Conservation (phyloP, 1,139 yeast genomes). For the Wickerhamomyces sp. region DNA sequence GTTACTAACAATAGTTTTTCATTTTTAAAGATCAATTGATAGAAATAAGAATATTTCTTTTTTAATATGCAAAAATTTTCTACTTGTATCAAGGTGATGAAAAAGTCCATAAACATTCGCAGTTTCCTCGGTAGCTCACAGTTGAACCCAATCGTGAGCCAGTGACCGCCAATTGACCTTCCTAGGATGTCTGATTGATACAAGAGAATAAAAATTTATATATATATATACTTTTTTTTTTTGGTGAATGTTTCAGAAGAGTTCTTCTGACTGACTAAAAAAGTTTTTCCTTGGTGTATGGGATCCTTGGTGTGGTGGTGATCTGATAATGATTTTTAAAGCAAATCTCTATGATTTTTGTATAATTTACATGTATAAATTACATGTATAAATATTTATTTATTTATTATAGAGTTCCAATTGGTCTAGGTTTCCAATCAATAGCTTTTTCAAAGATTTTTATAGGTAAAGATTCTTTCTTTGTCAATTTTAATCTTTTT, state of each 20-base stretch:
- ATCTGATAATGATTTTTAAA: no score
- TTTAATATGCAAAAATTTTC: not conserved
- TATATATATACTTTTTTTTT: no score
- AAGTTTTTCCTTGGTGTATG: no score
- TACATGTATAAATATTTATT: no score
- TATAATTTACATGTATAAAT: no score
- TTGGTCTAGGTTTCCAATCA: slow-evolving; percentile 43
- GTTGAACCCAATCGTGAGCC: slow-evolving; percentile 76
- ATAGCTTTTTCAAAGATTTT: slow-evolving; percentile 28
- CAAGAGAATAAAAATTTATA: not conserved
- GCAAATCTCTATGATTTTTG: no score
- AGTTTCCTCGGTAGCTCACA: slow-evolving; percentile 94
- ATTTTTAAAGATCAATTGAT: not conserved
- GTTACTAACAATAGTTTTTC: not conserved
- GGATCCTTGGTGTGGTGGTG: no score
- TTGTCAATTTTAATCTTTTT: slow-evolving; percentile 18
- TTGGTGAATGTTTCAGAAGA: no score
- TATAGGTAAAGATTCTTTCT: slow-evolving; percentile 3
- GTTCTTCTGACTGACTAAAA: no score
- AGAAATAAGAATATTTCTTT: slow-evolving; percentile 9
- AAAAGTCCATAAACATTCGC: slow-evolving; percentile 80
- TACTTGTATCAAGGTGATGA: slow-evolving; percentile 51
- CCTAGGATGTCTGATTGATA: slow-evolving; percentile 56
- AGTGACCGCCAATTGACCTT: slow-evolving; percentile 73
- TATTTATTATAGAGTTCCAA: slow-evolving; percentile 30